Base-by-base conservation (phyloP, 2,329 filamentous ascomycete species). In the Alternaria alternata region DNA sequence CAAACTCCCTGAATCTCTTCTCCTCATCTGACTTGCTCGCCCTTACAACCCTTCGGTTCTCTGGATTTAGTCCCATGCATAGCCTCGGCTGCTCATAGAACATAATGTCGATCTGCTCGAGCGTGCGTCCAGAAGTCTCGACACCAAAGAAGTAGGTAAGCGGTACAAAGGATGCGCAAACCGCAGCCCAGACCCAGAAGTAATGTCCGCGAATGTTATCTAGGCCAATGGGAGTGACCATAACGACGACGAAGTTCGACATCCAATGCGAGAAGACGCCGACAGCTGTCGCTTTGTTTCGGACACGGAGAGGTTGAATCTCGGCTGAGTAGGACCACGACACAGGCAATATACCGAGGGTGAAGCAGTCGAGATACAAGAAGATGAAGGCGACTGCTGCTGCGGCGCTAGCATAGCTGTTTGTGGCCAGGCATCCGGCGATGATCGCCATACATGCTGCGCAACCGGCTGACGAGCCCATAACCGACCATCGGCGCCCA, bases 281-380 rank as follows among this genome's bases (percentile, higher is more conserved):
- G 38, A 85, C 80, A 3, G 83, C 81, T 16, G 78, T 83, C 22
- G 82, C 82, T 68, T 84, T 83, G 5, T 82, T 79, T 32, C 83
- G 75, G 3, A 81, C 82, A 59, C 83, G 80, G 12, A 84, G 74
- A 2, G 83, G 83, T 6, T 84, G 71, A 51, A 85, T 83, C 66
- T 85, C 82, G 1, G 82, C 80, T 5, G 81, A 80, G 61, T 82
- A 83, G 0, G 82, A 81, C 82, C 82, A 84, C 0, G 82, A 82
- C n/a, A 85, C 64, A 1, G 61, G 61, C n/a, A 70, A 54, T 5
- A 72, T 67, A 2, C 67, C 66, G 28, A 69, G 63, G 5, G 64
- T 68, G 44, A 72, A 72, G 39, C 63, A 64, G 26, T 66, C 65
- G 32, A 70, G 63, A 24, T 67, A 72, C 18, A 71, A 28, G 52